A percentile compares a stretch with the other conserved stretches of the same genome.
Conservation (phyloP, 768 basidiomycete genomes). For the Boletus bicolor region DNA sequence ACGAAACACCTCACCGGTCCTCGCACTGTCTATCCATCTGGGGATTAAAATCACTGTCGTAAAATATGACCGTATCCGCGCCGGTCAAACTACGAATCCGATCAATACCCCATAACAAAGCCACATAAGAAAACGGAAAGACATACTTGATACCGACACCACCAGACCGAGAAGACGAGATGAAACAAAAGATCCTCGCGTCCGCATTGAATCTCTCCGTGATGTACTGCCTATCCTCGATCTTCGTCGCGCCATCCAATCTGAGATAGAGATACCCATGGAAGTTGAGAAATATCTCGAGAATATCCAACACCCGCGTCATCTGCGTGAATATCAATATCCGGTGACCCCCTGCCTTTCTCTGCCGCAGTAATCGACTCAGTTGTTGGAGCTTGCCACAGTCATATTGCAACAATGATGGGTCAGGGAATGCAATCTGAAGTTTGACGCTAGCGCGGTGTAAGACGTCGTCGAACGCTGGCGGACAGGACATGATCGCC, state of each 20-base stretch:
- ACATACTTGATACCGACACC: conserved; percentile 94
- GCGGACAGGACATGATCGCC: conserved; percentile 29
- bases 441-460: conserved; percentile 78
- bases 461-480: conserved; percentile 61
- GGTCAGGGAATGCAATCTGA: conserved; percentile 91
- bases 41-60: conserved; percentile 95
- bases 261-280: conserved; percentile 92
- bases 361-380: conserved; percentile 72
- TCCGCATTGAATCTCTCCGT: conserved; percentile 87
- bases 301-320: conserved; percentile 90
- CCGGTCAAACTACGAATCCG: conserved; percentile 58
- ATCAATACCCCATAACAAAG: conserved; percentile 19
- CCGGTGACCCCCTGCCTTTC: conserved; percentile 85
- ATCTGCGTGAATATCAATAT: conserved; percentile 96
- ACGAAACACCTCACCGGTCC: conserved; percentile 58
- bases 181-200: conserved; percentile 80
- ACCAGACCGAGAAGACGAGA: conserved; percentile 74
- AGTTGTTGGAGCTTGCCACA: conserved; percentile 93
- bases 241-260: conserved; percentile 93
- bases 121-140: conserved; percentile 8
- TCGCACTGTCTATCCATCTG: conserved; percentile 98
- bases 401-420: conserved; percentile 87
- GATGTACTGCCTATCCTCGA: conserved; percentile 89
- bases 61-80: conserved; percentile 95
- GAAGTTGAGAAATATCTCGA: conserved; percentile 89